Evolutionary conservation across 2,329 filamentous ascomycete genomes (phyloP).

Genomic region (Teratosphaeria pseudoeucalypti): DNA sequence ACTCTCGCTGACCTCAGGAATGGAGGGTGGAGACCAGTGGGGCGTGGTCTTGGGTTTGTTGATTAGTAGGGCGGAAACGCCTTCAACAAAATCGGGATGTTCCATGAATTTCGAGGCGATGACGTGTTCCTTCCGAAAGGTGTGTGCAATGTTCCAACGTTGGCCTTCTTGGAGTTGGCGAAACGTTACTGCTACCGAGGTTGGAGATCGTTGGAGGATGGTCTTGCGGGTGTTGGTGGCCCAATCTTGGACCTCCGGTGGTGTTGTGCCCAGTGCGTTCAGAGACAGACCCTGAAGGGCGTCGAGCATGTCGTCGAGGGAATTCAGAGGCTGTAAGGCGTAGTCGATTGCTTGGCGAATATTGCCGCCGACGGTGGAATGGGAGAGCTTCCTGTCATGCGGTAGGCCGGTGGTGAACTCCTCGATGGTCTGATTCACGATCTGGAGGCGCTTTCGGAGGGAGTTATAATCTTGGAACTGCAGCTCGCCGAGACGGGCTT

Average conservation of each 20-base stretch:
- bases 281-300: slow-evolving; percentile 44
- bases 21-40: slow-evolving; percentile 63
- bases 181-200: slow-evolving; percentile 72
- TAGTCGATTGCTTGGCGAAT: slow-evolving; percentile 75
- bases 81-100: slow-evolving; percentile 82
- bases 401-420: slow-evolving; percentile 85
- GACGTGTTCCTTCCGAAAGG: slow-evolving; percentile 76
- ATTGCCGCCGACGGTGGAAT: slow-evolving; percentile 47
- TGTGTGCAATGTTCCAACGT: slow-evolving; percentile 69
- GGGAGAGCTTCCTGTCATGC: slow-evolving; percentile 45
- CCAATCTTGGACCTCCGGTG: slow-evolving; percentile 56
- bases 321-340: slow-evolving; percentile 34
- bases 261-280: slow-evolving; percentile 28
- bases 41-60: slow-evolving; percentile 57
- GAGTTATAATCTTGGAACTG: slow-evolving; percentile 69
- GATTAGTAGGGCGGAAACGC: slow-evolving; percentile 72
- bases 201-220: slow-evolving; percentile 71
- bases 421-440: slow-evolving; percentile 80
- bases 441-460: slow-evolving; percentile 51
- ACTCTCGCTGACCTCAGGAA: slow-evolving; percentile 53
- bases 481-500: slow-evolving; percentile 78
- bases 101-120: slow-evolving; percentile 84
- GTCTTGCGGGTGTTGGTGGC: slow-evolving; percentile 66
- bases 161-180: slow-evolving; percentile 68
- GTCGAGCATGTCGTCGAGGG: slow-evolving; percentile 59